phyloP scores from a whole-genome alignment of 305 asterid genomes.

The Solanum aculeatissimum region DNA sequence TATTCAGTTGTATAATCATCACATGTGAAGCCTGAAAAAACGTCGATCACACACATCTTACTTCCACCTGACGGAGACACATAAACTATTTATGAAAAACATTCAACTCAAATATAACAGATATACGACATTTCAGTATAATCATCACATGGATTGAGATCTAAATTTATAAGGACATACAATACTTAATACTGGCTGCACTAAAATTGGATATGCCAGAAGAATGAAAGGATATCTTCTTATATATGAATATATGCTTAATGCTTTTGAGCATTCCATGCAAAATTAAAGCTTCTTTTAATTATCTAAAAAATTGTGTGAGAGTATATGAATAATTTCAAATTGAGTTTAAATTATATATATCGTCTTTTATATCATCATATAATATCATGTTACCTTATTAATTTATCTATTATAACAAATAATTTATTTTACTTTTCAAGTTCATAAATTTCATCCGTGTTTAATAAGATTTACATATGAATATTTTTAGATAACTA shows the following conservation, averaged over 20 bases:
- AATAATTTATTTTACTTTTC: not conserved
- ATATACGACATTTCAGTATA: too few relatives aligned
- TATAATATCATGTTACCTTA: too few relatives aligned
- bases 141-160: not conserved
- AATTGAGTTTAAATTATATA: too few relatives aligned
- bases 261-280: not conserved
- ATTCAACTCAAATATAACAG: too few relatives aligned
- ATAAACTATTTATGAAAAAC: too few relatives aligned
- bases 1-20: not conserved
- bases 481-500: too few relatives aligned
- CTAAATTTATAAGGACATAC: not conserved
- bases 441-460: not conserved
- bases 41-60: not conserved
- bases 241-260: not conserved
- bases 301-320: not conserved
- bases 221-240: constrained; percentile 6
- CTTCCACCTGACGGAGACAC: not conserved
- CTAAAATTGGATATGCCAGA: constrained; percentile 9
- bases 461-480: too few relatives aligned
- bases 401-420: too few relatives aligned
- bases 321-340: not conserved
- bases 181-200: not conserved
- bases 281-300: not conserved
- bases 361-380: too few relatives aligned
- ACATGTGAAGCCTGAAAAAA: not conserved